phyloP scores from a whole-genome alignment of 2,329 filamentous ascomycete species.

The Pseudogymnoascus sp. region DNA sequence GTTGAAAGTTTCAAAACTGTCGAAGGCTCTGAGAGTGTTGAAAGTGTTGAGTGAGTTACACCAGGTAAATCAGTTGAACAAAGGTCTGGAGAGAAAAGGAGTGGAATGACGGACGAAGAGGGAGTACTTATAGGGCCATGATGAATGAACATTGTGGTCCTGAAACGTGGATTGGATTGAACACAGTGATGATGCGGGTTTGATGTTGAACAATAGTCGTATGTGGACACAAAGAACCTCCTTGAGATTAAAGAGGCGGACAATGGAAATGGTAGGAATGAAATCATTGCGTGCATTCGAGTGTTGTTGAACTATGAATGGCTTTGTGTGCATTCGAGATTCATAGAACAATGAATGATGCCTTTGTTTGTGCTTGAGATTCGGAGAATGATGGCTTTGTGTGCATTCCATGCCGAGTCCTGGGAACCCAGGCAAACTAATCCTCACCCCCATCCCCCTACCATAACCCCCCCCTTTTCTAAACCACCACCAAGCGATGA shows the following conservation, averaged over 20 bases:
- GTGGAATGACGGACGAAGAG: neutral
- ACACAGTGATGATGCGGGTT: neutral
- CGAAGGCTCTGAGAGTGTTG: neutral
- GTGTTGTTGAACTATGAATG: neutral
- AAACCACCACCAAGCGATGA: neutral
- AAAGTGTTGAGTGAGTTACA: neutral
- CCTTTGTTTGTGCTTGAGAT: neutral
- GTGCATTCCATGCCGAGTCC: neutral
- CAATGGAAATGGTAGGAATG: neutral
- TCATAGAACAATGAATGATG: neutral
- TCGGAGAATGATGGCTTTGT: neutral
- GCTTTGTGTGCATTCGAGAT: neutral
- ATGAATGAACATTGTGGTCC: neutral
- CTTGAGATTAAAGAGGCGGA: neutral
- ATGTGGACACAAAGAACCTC: neutral
- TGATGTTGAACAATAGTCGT: neutral
- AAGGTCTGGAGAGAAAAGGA: neutral
- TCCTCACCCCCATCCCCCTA: neutral
- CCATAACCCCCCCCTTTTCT: too few relatives aligned
- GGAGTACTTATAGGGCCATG: neutral
- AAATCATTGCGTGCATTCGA: neutral
- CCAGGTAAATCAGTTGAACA: neutral
- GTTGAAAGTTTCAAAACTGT: neutral
- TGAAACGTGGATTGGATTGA: neutral
- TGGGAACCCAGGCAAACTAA: neutral